Base-by-base conservation (phyloP, 176 grass and related monocot genomes). In the Aechmea fasciata region DNA sequence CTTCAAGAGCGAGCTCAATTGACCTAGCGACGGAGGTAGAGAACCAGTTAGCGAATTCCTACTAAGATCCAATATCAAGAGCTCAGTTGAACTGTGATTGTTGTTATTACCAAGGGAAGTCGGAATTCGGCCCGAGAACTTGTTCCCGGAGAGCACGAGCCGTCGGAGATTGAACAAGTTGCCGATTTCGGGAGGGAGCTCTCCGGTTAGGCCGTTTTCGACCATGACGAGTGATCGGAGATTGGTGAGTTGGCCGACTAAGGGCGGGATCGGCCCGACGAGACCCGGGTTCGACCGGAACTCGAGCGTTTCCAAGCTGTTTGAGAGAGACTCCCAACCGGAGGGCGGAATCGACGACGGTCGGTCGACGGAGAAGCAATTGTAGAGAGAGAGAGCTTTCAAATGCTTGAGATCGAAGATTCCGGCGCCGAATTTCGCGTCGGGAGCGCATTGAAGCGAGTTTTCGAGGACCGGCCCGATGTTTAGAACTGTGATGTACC, bases 401-500 rank as follows among this genome's bases (percentile, higher is more conserved):
- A 99, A 86, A 75, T 77, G 90, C 48, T 71, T 69, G 23, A 99
- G 87, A 3, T 99, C 77, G 69, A 99, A 99, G 9, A 99, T 82
- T 18, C 73, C 71, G 4, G 85, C 20, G 26, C 54, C 84, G 72
- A 99, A 99, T 24, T 77, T 78, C 64, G 87, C 82, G 50, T 76
- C 87, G 0, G 69, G 14, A 0, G 77, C 48, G 67, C 95, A 99
- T 67, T 82, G 81, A 14, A 99, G 77, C 5, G 95, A 99, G 78
- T 99, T 94, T 68, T 94, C 95, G 0, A 99, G 87, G 9, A 91
- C 82, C 5, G 95, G 95, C 15, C 95, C 95, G 41, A 99, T 84
- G 89, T 55, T 84, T 1, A 99, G 66, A 52, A 70, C 52, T 0
- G 95, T 88, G 26, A 91, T 80, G 80, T 99, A 86, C 95, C 95